Percentiles rank a stretch among this genome's conserved stretches.
Conservation (phyloP, 2,329 filamentous ascomycete species). For the Monosporascus sp. region DNA sequence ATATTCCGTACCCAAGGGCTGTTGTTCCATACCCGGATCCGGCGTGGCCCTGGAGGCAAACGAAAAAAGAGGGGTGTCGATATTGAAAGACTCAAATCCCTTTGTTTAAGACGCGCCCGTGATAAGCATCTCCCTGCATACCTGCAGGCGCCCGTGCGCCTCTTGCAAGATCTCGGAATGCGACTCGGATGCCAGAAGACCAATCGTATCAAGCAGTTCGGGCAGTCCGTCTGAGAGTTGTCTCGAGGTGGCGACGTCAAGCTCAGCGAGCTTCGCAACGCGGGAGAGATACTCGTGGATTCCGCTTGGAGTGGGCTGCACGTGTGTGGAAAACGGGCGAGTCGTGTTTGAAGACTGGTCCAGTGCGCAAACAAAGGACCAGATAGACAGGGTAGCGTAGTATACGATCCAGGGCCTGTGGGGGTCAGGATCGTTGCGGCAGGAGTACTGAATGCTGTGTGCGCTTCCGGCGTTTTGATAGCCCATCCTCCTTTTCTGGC, state of each 20-base stretch:
- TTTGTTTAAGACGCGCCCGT: neutral
- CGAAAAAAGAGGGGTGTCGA: too few relatives aligned
- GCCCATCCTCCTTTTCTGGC: slow-evolving; percentile 22
- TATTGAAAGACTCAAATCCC: too few relatives aligned
- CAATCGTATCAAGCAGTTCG: slow-evolving; percentile 39
- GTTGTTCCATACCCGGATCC: too few relatives aligned
- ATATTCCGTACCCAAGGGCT: too few relatives aligned
- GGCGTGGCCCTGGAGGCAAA: too few relatives aligned
- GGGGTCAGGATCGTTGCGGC: slow-evolving; percentile 71
- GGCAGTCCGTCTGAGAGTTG: slow-evolving; percentile 55
- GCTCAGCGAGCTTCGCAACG: slow-evolving; percentile 63
- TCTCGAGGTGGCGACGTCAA: slow-evolving; percentile 61
- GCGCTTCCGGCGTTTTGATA: slow-evolving; percentile 18
- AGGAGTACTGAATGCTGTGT: slow-evolving; percentile 56
- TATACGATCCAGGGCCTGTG: slow-evolving; percentile 90
- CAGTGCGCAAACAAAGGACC: slow-evolving; percentile 78
- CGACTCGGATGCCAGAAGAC: slow-evolving; percentile 36
- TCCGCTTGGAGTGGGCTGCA: slow-evolving; percentile 23
- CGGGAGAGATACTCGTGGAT: slow-evolving; percentile 47
- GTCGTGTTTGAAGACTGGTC: slow-evolving; percentile 54
- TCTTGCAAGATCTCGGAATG: slow-evolving; percentile 69
- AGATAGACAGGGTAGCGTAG: slow-evolving; percentile 78
- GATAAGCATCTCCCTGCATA: slow-evolving; percentile 54
- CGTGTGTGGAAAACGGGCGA: slow-evolving; percentile 30
- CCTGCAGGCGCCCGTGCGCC: slow-evolving; percentile 63